Evolutionary conservation across 2,329 filamentous ascomycete species (phyloP).

Genomic region (Xenoacremonium recifei): DNA sequence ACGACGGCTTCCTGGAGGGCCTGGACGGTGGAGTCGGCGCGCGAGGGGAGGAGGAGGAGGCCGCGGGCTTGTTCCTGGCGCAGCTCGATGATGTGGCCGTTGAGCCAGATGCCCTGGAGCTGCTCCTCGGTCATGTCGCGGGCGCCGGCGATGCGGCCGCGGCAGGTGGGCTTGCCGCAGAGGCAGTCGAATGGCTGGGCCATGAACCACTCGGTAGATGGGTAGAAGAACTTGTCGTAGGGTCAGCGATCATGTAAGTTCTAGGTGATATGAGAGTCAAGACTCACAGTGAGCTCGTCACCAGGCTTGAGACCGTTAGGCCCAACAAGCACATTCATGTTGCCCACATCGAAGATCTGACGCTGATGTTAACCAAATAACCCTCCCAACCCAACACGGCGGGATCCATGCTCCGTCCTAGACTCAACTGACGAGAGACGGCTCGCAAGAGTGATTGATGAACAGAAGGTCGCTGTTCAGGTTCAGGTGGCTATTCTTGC

Average conservation of each 20-base stretch:
- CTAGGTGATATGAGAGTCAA: too few species aligned
- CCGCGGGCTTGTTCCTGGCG: constrained; percentile 39
- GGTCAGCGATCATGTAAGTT: background rate
- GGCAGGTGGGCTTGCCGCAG: constrained; percentile 57
- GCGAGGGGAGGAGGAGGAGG: constrained; percentile 4
- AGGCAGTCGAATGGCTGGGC: constrained; percentile 68
- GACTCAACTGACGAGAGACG: constrained; percentile 55
- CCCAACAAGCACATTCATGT: constrained; percentile 56
- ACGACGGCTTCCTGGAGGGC: constrained; percentile 43
- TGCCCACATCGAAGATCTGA: constrained; percentile 60
- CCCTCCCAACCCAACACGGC: background rate
- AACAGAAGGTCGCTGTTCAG: constrained; percentile 66
- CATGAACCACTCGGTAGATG: constrained; percentile 74
- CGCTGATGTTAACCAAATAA: constrained; percentile 11
- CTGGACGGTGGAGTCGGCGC: constrained; percentile 38
- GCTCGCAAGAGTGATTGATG: constrained; percentile 68
- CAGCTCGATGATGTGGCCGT: constrained; percentile 58
- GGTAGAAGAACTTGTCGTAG: constrained; percentile 63
- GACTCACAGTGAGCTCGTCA: constrained; percentile 56
- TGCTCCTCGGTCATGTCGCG: constrained; percentile 54
- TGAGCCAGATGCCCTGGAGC: constrained; percentile 60
- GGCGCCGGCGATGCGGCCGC: constrained; percentile 62
- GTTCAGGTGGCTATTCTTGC: constrained; percentile 54
- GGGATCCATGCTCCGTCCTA: background rate
- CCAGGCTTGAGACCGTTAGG: constrained; percentile 53